These are phyloP conservation scores for Phytophthora cactorum DNA, from an alignment of 352 stramenopile genomes.

Conservation along the genomic window DNA sequence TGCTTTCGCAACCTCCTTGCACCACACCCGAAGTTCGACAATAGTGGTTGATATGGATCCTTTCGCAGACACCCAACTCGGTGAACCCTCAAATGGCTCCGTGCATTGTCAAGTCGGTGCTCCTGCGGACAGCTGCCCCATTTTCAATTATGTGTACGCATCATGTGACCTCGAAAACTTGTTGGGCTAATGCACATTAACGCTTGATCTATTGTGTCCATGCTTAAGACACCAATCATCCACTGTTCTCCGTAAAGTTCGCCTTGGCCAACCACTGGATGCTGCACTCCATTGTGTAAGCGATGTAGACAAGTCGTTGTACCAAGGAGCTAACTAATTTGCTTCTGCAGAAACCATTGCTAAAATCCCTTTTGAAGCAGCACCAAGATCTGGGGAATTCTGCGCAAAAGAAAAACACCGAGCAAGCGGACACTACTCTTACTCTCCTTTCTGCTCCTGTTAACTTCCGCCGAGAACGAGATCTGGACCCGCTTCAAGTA, in stretches of 20 bases:
- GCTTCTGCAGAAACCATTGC: constrained; percentile 7
- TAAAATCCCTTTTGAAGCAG: background rate
- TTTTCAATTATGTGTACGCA: constrained; percentile 75
- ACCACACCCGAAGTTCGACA: background rate
- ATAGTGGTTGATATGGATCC: constrained; percentile 22
- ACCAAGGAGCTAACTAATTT: constrained; percentile 1
- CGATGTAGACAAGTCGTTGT: background rate
- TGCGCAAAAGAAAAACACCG: background rate
- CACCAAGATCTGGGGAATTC: background rate
- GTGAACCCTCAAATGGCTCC: constrained; percentile 5
- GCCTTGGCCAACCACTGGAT: constrained; percentile 60
- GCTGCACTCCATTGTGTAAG: constrained; percentile 41
- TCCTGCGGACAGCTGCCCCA: constrained; percentile 44
- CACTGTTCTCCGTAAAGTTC: constrained; percentile 60
- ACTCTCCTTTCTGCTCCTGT: background rate
- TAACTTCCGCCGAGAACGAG: constrained; percentile 14
- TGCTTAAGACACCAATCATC: constrained; percentile 55
- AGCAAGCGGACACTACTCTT: background rate
- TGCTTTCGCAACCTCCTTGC: background rate
- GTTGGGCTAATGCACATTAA: background rate
- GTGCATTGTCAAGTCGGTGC: constrained; percentile 42
- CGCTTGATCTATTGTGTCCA: background rate
- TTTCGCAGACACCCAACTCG: background rate
- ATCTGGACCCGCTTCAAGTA: constrained; percentile 3
- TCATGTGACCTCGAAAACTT: background rate